Evolutionary conservation across 805 yeast genomes (phyloP).

Genomic region (Starmera pachycereana): DNA sequence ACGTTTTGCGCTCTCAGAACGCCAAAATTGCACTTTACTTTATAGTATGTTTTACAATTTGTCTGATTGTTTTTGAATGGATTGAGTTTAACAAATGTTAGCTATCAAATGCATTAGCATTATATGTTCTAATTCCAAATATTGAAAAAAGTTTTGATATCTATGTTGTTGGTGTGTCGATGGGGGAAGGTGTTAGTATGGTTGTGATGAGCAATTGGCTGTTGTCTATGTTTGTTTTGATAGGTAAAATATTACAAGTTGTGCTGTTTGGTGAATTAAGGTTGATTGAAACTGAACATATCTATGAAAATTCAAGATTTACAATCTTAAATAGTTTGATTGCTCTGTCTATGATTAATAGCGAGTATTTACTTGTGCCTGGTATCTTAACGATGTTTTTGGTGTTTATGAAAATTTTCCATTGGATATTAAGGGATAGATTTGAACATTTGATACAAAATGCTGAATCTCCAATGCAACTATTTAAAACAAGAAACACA

Average conservation of each 20-base stretch:
- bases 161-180: slow-evolving; percentile 33
- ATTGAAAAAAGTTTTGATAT: slow-evolving; percentile 33
- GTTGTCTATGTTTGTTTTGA: slow-evolving; percentile 23
- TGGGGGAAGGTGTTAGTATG: slow-evolving; percentile 39
- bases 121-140: slow-evolving; percentile 25
- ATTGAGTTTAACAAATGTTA: slow-evolving; percentile 1
- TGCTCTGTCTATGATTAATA: slow-evolving; percentile 42
- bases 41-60: too few relatives aligned
- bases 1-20: too few relatives aligned
- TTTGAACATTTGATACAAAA: slow-evolving; percentile 38
- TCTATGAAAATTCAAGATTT: slow-evolving; percentile 54
- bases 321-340: slow-evolving; percentile 54
- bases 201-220: slow-evolving; percentile 34
- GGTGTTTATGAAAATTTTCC: slow-evolving; percentile 55
- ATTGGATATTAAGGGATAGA: slow-evolving; percentile 53
- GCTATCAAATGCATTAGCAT: slow-evolving; percentile 27
- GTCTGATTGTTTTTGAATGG: too few relatives aligned
- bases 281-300: slow-evolving; percentile 65
- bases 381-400: slow-evolving; percentile 27
- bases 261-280: slow-evolving; percentile 68
- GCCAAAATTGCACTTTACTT: too few relatives aligned
- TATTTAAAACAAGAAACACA: slow-evolving; percentile 30
- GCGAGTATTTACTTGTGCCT: slow-evolving; percentile 36
- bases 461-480: slow-evolving; percentile 21
- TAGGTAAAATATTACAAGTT: slow-evolving; percentile 40